Evolutionary conservation across 768 basidiomycete genomes (phyloP).

Genomic region (Macrolepiota dolichaula): DNA sequence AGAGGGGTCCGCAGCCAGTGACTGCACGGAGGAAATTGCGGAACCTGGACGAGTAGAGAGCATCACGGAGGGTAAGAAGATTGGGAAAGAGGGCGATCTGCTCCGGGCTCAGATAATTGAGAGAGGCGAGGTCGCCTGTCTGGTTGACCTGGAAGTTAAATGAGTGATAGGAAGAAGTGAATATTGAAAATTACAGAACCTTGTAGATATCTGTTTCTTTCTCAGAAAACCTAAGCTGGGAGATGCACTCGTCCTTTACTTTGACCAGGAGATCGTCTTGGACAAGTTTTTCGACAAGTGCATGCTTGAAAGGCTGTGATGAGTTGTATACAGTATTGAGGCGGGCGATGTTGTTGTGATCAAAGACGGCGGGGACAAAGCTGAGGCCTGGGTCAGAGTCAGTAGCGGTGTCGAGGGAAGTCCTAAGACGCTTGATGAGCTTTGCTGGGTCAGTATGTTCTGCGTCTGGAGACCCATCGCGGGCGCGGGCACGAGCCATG

Average conservation of each 20-base stretch:
- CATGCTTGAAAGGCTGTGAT: slow-evolving; percentile 78
- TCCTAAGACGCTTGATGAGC: slow-evolving; percentile 26
- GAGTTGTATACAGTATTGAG: slow-evolving; percentile 54
- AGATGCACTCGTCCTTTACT: slow-evolving; percentile 82
- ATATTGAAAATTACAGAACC: slow-evolving; percentile 35
- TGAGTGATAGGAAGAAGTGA: slow-evolving; percentile 8
- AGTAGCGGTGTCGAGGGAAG: slow-evolving; percentile 18
- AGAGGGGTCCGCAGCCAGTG: slow-evolving; percentile 90
- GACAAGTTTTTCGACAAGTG: slow-evolving; percentile 77
- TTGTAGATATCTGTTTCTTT: slow-evolving; percentile 99
- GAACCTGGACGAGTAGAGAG: slow-evolving; percentile 84
- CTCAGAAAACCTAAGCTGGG: slow-evolving; percentile 78
- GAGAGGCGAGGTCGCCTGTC: slow-evolving; percentile 93
- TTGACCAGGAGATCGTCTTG: slow-evolving; percentile 75
- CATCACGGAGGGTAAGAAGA: slow-evolving; percentile 81
- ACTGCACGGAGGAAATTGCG: slow-evolving; percentile 79
- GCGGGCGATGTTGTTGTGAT: slow-evolving; percentile 49
- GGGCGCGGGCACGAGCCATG: slow-evolving; percentile 46
- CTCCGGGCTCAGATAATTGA: slow-evolving; percentile 76
- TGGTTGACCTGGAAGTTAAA: slow-evolving; percentile 75
- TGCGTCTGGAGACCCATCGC: slow-evolving; percentile 39
- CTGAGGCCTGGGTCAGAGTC: slow-evolving; percentile 29
- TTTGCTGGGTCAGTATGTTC: slow-evolving; percentile 15
- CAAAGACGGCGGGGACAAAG: slow-evolving; percentile 57
- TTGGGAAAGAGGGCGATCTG: slow-evolving; percentile 79